Base-by-base conservation (phyloP, 257 asterid species). In the Solanum tacnaense region DNA sequence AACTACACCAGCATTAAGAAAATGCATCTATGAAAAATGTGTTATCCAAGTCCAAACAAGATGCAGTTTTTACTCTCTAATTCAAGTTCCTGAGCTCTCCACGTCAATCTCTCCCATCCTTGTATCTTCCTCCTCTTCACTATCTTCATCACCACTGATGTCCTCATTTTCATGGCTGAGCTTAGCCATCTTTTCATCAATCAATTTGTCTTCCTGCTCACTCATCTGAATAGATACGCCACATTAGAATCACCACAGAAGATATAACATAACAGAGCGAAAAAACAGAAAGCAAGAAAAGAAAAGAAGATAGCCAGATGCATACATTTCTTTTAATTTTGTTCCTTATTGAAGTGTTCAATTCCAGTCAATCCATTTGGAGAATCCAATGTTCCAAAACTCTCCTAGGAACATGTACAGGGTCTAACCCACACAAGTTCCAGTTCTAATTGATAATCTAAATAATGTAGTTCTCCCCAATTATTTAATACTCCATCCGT, bases 61-160 rank as follows among this genome's bases (percentile, higher is more conserved):
- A 36, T 10, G 18, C 86, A 82, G 11, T 29, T 49, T 70, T 89
- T 88, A 92, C 2, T 87, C 93, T 16, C 95, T 87, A 41, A 95
- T 87, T 25, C 89, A 92, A 27, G 81, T 52, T 84, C 91, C 92
- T 0, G 98, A 70, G 87, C 91, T 96, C 74, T 94, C 96, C 60
- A 95, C 72, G 60, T 95, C 98, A 39, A 95, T 83, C 15, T 96
- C 97, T 83, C 98, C 98, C 98, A 96, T 95, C 38, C 99, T 98
- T 5, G 98, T 58, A 89, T 96, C 99, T 90, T 97, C 99, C 88
- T 97, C 98, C 91, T 92, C 98, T 90, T 96, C 98, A 39, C 96
- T 96, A 87, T 88, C 96, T 88, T 96, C 98, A 56, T 96, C 99
- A 11, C 98, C 99, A 52, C 96, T 92, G 41, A 94, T 86, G 92